These are phyloP conservation scores for Rhizophagus clarus DNA, from an alignment of 192 early-diverging fungal species.

Conservation along the genomic window DNA sequence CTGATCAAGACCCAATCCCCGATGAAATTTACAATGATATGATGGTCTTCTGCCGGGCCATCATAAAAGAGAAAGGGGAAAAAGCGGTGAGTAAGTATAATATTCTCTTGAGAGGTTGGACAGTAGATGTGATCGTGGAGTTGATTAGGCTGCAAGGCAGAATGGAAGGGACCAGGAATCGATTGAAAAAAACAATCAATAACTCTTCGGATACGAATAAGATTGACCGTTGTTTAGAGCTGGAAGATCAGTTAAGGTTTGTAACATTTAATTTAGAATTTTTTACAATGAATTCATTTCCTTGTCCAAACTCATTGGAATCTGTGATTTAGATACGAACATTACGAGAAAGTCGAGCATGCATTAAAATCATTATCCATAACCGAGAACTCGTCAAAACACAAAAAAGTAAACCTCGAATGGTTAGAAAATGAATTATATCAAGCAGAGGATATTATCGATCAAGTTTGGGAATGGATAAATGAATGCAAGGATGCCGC, in stretches of 20 bases:
- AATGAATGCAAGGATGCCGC: not conserved
- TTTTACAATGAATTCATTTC: not conserved
- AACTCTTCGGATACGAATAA: not conserved
- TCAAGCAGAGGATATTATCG: not conserved
- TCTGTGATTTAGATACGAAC: not conserved
- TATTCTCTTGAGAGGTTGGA: conserved; percentile 27
- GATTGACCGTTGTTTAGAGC: not conserved
- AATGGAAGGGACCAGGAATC: not conserved
- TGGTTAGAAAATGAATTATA: not conserved
- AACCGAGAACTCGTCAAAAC: not conserved
- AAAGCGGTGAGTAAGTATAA: not conserved
- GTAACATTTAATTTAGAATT: not conserved
- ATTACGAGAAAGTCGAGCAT: not conserved
- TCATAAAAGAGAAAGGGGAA: not conserved
- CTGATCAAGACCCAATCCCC: not conserved
- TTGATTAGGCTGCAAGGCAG: conserved; percentile 5
- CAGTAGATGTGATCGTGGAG: conserved; percentile 7
- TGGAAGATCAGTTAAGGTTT: conserved; percentile 9
- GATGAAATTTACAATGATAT: conserved; percentile 12
- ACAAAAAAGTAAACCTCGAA: not conserved
- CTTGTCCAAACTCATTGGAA: not conserved
- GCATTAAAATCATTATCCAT: not conserved
- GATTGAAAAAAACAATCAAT: conserved; percentile 22
- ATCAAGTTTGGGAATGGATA: not conserved
- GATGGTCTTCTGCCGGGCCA: not conserved